These are phyloP conservation scores for Penicillium sp. DNA, from an alignment of 2,329 filamentous ascomycete species.

Conservation along the genomic window DNA sequence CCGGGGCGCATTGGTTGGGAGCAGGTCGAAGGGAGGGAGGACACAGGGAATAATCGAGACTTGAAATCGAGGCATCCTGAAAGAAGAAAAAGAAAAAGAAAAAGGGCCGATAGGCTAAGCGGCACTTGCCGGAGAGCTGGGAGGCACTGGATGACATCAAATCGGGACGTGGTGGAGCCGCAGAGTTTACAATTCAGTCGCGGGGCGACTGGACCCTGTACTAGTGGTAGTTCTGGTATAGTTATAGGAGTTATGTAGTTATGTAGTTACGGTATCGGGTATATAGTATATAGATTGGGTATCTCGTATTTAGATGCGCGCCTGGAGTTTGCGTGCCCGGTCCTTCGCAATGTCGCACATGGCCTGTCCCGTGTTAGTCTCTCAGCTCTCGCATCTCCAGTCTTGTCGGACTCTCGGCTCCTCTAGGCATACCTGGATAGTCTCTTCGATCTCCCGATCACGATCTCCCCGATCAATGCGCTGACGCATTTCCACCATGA, in stretches of 20 bases:
- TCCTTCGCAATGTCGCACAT: conserved; percentile 92
- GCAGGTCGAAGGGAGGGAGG: not conserved
- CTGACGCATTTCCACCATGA: conserved; percentile 80
- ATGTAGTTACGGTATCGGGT: too few species aligned
- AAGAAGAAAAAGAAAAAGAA: conserved; percentile 2
- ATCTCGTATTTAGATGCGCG: conserved; percentile 19
- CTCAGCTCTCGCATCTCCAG: not conserved
- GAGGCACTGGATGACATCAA: conserved; percentile 34
- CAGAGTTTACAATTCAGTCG: not conserved
- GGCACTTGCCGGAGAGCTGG: conserved; percentile 29
- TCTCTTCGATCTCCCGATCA: conserved; percentile 70
- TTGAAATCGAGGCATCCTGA: not conserved
- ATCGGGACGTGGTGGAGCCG: conserved; percentile 18
- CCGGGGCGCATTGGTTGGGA: conserved; percentile 29
- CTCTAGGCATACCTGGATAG: conserved; percentile 70
- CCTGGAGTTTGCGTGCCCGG: conserved; percentile 67
- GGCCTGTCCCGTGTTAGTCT: conserved; percentile 57
- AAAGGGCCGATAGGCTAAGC: conserved; percentile 16
- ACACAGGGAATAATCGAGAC: not conserved
- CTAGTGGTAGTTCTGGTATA: too few species aligned
- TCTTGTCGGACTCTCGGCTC: too few species aligned
- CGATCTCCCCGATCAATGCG: conserved; percentile 73
- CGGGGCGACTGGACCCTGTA: conserved; percentile 4
- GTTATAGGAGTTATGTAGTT: too few species aligned
- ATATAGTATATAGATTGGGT: not conserved